phyloP scores from a whole-genome alignment of 306 rosid genomes.

The Comarum palustre region DNA sequence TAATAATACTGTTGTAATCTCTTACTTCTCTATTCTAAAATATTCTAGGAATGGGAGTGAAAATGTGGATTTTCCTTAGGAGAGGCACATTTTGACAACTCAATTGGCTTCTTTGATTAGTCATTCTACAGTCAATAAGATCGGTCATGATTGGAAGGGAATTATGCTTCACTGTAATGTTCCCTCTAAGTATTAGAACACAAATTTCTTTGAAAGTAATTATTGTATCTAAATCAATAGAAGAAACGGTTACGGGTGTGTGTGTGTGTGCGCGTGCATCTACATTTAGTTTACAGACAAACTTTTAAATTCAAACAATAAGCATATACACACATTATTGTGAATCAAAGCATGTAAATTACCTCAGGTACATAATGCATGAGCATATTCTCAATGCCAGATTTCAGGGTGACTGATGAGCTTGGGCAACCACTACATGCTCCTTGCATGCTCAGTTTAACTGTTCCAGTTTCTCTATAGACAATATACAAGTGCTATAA shows the following conservation, averaged over 20 bases:
- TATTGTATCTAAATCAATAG: not conserved
- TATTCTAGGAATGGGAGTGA: not conserved
- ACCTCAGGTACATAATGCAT: constrained; percentile 99
- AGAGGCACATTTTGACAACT: not conserved
- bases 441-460: constrained; percentile 90
- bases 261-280: not conserved
- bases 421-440: constrained; percentile 99
- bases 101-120: not conserved
- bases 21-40: not conserved
- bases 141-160: not conserved
- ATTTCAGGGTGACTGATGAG: constrained; percentile 91
- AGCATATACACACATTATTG: constrained; percentile 1
- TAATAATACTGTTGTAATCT: not conserved
- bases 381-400: constrained; percentile 97
- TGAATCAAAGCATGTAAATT: constrained; percentile 24
- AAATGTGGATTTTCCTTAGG: not conserved
- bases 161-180: not conserved
- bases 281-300: not conserved
- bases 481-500: not conserved
- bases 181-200: not conserved
- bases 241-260: not conserved
- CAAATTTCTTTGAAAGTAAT: not conserved
- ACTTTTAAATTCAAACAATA: not conserved
- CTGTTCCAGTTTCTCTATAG: constrained; percentile 79
- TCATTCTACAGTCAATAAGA: not conserved